Base-by-base conservation (phyloP, 2,329 filamentous ascomycete genomes). In the Fusarium nodosum region DNA sequence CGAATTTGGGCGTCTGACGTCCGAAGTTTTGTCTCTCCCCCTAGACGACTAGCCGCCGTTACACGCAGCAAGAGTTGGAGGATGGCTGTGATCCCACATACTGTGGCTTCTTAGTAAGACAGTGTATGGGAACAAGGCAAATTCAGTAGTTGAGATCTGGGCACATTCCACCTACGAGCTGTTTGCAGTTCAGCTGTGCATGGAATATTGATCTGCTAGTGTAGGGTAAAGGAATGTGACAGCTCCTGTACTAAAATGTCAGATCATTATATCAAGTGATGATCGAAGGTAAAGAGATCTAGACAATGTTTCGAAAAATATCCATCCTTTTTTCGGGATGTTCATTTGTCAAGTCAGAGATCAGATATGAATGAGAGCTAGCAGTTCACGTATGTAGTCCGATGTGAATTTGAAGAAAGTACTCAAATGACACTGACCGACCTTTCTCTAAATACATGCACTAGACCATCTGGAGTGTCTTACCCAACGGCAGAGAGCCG, bases 321-420 rank as follows among this genome's bases (percentile, higher is more conserved):
- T n/a, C 11, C 3, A 3, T 15, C 13, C 2, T 5, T 9, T 8
- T 8, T 2, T 5, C 20, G 9, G 20, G 22, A 24, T 5, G 9
- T 24, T 16, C 13, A 2, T 24, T 11, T 5, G 7, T 9, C 13
- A 10, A 8, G 7, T 3, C 36, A 13, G 13, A 39, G n/a, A 5
- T 24, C 15, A 24, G 5, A 8, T 18, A 39, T 12, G 36, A 15
- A 24, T 3, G 15, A 24, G 39, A 24, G 39, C 5, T 42, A 15
- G 7, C 3, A 42, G 15, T 24, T 16, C 7, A 10, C 13, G 15
- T 8, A 16, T 10, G 2, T 16, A 24, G 4, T 15, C 20, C 20
- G 8, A 10, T 16, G 8, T 24, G 7, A 16, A 42, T 15, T 24
- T 16, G 9, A 9, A 8, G 6, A 24, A 24, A 42, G 22, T 5